phyloP scores from a whole-genome alignment of 2,329 filamentous ascomycete genomes.

The Fusarium sp. region DNA sequence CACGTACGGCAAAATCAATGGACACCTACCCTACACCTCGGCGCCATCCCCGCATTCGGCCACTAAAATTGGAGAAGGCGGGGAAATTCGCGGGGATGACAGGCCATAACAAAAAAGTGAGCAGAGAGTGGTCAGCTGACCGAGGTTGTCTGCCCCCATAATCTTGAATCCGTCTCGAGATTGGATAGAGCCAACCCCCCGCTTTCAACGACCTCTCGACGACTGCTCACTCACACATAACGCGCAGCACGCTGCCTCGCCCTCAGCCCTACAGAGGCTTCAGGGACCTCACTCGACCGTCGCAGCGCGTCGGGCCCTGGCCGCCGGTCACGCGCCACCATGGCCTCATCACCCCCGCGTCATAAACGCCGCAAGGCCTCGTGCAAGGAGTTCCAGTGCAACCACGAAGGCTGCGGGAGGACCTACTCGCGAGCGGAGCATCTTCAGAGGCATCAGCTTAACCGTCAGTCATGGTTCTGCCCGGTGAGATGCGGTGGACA shows the following conservation, averaged over 20 bases:
- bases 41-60: constrained; percentile 26
- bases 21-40: constrained; percentile 17
- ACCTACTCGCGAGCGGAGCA: constrained; percentile 44
- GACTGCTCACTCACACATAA: background rate
- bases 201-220: constrained; percentile 1
- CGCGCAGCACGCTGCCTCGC: background rate
- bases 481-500: background rate
- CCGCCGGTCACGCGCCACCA: constrained; percentile 23
- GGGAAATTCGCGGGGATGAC: constrained; percentile 33
- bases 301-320: constrained; percentile 17
- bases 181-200: background rate
- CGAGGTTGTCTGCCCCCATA: constrained; percentile 28
- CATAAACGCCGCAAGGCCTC: constrained; percentile 46
- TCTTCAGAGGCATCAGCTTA: constrained; percentile 42
- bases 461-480: constrained; percentile 28
- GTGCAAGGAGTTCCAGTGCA: constrained; percentile 45
- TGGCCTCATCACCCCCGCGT: constrained; percentile 43
- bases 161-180: constrained; percentile 27
- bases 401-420: constrained; percentile 43
- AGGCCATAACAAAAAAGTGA: constrained; percentile 11
- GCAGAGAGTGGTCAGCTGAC: constrained; percentile 38
- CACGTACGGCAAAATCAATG: background rate
- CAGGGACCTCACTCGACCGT: background rate
- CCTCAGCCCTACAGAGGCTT: background rate
- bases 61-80: constrained; percentile 20